Evolutionary conservation across 2,329 filamentous ascomycete species (phyloP).

Genomic region (Diaporthe nobilis): DNA sequence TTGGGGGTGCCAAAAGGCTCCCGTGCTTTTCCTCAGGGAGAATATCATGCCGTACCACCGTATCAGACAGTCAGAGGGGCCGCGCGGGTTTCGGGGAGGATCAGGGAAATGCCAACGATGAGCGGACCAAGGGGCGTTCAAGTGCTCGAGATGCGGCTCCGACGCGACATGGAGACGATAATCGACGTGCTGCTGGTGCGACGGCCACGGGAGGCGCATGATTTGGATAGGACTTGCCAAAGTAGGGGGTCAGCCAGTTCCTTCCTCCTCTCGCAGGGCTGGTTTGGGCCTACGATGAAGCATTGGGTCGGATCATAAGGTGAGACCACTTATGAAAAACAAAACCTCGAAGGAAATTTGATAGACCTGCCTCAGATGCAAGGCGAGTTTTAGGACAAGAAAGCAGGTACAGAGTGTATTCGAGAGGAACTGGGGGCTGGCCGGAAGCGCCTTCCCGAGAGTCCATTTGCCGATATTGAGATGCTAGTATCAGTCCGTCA

Average conservation of each 20-base stretch:
- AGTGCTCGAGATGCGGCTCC: background rate
- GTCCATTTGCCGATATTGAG: background rate
- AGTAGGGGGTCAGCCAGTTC: background rate
- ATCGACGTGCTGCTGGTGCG: background rate
- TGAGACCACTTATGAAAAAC: background rate
- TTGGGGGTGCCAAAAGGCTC: conserved; percentile 1
- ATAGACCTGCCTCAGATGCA: background rate
- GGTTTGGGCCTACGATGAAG: background rate
- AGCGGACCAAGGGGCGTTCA: background rate
- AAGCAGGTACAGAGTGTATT: background rate
- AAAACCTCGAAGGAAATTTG: background rate
- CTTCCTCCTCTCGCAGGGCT: background rate
- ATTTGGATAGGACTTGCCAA: background rate
- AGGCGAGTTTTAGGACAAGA: background rate
- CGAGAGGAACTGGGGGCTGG: background rate
- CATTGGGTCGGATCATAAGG: too few species aligned
- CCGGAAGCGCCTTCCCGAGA: background rate
- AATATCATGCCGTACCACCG: conserved; percentile 2
- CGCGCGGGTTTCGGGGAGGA: background rate
- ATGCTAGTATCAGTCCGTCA: background rate
- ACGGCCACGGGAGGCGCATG: background rate
- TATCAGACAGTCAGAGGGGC: background rate
- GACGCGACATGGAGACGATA: background rate
- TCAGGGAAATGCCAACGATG: background rate
- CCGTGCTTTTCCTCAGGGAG: background rate